A percentile compares a stretch with the other conserved stretches of the same genome.
Evolutionary conservation across 164 flowering plant genomes (phyloP).

Genomic region (Platanus orientalis): DNA sequence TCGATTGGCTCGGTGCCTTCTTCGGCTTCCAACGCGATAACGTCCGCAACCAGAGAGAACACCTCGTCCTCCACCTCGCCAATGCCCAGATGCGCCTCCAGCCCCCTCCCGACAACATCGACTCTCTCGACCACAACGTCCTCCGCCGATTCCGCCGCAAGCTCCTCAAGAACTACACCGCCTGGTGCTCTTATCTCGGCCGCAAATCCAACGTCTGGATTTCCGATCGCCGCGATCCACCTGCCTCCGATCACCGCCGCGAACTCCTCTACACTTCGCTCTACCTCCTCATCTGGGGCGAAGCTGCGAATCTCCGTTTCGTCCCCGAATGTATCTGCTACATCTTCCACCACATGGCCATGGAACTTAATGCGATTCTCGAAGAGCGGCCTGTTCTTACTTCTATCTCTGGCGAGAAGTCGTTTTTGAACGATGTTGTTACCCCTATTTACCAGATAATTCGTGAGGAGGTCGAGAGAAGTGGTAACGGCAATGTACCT

Average conservation of each 20-base stretch:
- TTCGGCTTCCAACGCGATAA: slow-evolving; percentile 90
- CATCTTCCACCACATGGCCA: slow-evolving; percentile 75
- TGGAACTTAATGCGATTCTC: slow-evolving; percentile 61
- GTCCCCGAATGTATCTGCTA: slow-evolving; percentile 81
- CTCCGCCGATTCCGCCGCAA: slow-evolving; percentile 56
- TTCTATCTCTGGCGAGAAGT: slow-evolving; percentile 39
- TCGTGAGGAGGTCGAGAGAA: slow-evolving; percentile 52
- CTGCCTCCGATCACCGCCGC: slow-evolving; percentile 33
- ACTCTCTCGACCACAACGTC: slow-evolving; percentile 47
- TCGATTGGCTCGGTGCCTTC: slow-evolving; percentile 83
- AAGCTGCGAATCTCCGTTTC: slow-evolving; percentile 77
- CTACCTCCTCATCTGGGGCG: slow-evolving; percentile 88
- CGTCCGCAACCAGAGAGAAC: slow-evolving; percentile 86
- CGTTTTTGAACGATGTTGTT: slow-evolving; percentile 48
- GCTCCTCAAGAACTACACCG: slow-evolving; percentile 60
- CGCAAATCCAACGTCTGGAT: slow-evolving; percentile 37
- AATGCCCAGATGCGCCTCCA: slow-evolving; percentile 86
- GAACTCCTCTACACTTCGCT: slow-evolving; percentile 55
- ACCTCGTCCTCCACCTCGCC: slow-evolving; percentile 84
- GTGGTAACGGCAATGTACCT: slow-evolving; percentile 69
- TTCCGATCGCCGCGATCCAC: slow-evolving; percentile 27
- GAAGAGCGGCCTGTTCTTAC: slow-evolving; percentile 58
- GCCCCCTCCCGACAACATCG: slow-evolving; percentile 49
- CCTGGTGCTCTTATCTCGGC: slow-evolving; percentile 80
- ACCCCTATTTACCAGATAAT: slow-evolving; percentile 61